phyloP scores from a whole-genome alignment of 441 rosid species.

The Pelargonium myrrhifolium region DNA sequence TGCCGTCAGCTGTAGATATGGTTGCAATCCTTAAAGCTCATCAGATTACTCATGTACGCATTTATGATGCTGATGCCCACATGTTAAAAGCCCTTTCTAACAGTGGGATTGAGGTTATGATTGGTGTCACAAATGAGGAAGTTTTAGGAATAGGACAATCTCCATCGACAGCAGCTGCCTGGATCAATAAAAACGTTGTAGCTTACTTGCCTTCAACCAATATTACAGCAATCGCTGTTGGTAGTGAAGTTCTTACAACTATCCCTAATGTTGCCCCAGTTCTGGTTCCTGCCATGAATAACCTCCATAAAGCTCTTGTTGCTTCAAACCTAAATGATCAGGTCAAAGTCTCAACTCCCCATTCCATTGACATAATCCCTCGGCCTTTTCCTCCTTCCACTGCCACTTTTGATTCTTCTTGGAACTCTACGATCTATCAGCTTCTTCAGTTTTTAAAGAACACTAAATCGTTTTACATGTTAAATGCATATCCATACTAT shows the following conservation, averaged over 20 bases:
- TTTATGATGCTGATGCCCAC: conserved; percentile 68
- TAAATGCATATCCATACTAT: conserved; percentile 86
- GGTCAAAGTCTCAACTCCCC: conserved; percentile 77
- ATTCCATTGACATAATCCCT: conserved; percentile 75
- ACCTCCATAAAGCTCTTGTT: conserved; percentile 78
- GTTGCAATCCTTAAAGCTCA: conserved; percentile 47
- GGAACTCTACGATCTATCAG: conserved; percentile 65
- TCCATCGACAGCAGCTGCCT: conserved; percentile 68
- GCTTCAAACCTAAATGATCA: conserved; percentile 68
- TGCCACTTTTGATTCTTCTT: conserved; percentile 64
- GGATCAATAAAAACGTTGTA: conserved; percentile 79
- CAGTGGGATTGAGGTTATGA: conserved; percentile 69
- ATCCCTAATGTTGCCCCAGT: conserved; percentile 64
- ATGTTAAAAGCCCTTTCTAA: conserved; percentile 76
- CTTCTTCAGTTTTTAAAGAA: conserved; percentile 83
- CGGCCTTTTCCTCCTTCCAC: conserved; percentile 88
- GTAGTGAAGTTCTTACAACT: conserved; percentile 76
- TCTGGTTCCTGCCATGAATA: conserved; percentile 67
- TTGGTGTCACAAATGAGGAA: conserved; percentile 71
- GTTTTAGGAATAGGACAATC: conserved; percentile 66
- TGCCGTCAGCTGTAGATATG: conserved; percentile 60
- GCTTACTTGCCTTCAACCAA: conserved; percentile 78
- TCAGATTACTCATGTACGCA: conserved; percentile 77
- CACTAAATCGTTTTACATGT: conserved; percentile 72
- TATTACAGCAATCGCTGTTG: conserved; percentile 85